Evolutionary conservation across 2,329 filamentous ascomycete genomes (phyloP).

Genomic region (Colletotrichum sp.): DNA sequence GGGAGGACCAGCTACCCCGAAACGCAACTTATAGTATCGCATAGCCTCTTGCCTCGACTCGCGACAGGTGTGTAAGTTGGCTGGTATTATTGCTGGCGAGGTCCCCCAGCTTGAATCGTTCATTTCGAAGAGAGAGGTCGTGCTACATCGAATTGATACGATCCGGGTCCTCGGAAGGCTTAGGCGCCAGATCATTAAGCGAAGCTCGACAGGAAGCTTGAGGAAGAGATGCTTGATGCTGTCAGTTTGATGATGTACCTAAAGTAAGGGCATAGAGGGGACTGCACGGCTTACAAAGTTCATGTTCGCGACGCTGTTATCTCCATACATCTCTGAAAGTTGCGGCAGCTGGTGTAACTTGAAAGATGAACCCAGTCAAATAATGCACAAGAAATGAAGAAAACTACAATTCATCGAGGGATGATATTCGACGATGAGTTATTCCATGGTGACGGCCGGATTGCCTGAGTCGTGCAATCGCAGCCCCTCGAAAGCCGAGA

Average conservation of each 20-base stretch:
- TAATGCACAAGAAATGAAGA: neutral
- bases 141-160: neutral
- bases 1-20: neutral
- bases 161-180: neutral
- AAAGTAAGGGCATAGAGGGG: neutral
- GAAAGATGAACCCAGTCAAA: neutral
- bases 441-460: neutral
- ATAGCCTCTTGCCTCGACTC: neutral
- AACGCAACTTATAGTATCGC: neutral
- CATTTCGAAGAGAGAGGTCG: neutral
- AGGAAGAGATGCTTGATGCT: neutral
- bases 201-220: too few species aligned
- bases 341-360: neutral
- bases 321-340: neutral
- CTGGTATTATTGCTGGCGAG: neutral
- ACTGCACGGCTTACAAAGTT: neutral
- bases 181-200: too few species aligned
- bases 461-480: neutral
- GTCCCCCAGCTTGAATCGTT: neutral
- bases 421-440: neutral
- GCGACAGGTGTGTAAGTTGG: neutral
- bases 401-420: neutral
- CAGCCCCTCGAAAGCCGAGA: neutral
- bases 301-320: neutral
- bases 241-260: neutral